Evolutionary conservation across 2,329 filamentous ascomycete species (phyloP), one percentile per base, ranked within the genome.

Genomic region (Blastomyces silverae): DNA sequence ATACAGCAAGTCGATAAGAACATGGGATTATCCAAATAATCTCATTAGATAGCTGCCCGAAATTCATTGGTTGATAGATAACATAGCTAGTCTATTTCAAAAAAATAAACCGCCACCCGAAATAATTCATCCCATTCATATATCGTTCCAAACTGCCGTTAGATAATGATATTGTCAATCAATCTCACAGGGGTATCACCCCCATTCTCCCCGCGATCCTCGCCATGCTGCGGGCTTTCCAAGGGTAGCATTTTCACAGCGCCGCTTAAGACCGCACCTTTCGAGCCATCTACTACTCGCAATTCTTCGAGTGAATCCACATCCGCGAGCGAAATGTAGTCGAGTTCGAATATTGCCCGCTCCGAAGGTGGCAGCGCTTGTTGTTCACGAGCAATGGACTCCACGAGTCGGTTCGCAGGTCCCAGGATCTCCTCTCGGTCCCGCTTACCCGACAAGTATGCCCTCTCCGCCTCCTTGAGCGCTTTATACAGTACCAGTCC

Each of bases 261-360:
- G 3, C 91, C 92, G 74, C 93, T 97, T 65, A 99, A 77, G 46
- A 99, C 89, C 0, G 89, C 92, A 1, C 93, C 93, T 68, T 81
- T 85, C 0, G 79, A 77, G 0, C 83, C 81, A 71, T 96, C 89
- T 1, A 97, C 83, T 15, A 79, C 74, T 0, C 89, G 83, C 1
- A 96, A 72, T 77, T 97, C 93, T 66, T 90, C 84, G 79, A 99
- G 85, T 0, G 88, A 89, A 10, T 91, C 86, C 0, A 91, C 90
- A 71, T 97, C 91, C 0, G 93, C 89, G 34, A 99, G 82, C 20
- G 92, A 96, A 64, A 99, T 85, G 75, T 99, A 99, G 75, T 97
- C 93, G 10, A 97, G 83, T 73, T 96, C 89, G 67, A 92, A 94
- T 61, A 81, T 79, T 2, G 87, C 89, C 60, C 91, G 82, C 73